These are phyloP conservation scores for Collybiopsis luxurians DNA, from an alignment of 768 basidiomycete genomes.

Conservation along the genomic window DNA sequence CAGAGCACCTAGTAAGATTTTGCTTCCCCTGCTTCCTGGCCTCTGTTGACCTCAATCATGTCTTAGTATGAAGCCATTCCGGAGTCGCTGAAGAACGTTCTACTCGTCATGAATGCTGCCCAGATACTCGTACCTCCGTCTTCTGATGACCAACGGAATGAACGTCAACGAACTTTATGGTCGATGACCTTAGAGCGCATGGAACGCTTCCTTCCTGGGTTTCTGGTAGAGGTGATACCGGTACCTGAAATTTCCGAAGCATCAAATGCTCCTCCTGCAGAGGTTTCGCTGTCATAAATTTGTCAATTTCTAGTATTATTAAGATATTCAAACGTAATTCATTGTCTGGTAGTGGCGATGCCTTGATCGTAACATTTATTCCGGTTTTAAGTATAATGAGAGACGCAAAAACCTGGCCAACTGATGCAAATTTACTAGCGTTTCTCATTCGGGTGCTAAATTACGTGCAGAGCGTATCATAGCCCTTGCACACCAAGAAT, in stretches of 20 bases:
- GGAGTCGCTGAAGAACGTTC: slow-evolving; percentile 94
- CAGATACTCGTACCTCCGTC: slow-evolving; percentile 74
- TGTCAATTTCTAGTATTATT: neutral
- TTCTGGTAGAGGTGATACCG: slow-evolving; percentile 71
- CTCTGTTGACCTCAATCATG: neutral
- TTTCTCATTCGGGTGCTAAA: too few relatives aligned
- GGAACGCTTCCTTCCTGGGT: slow-evolving; percentile 90
- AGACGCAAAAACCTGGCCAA: too few relatives aligned
- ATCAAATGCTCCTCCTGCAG: neutral
- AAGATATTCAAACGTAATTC: too few relatives aligned
- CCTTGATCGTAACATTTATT: too few relatives aligned
- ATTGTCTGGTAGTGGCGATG: too few relatives aligned
- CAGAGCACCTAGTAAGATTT: slow-evolving; percentile 78
- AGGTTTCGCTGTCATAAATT: neutral
- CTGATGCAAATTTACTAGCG: too few relatives aligned
- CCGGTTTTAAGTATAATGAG: too few relatives aligned
- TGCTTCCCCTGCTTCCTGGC: slow-evolving; percentile 1
- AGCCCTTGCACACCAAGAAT: too few relatives aligned
- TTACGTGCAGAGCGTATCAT: too few relatives aligned
- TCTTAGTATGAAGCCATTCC: slow-evolving; percentile 88
- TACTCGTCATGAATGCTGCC: slow-evolving; percentile 94
- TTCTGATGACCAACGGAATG: slow-evolving; percentile 47
- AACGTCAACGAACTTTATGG: slow-evolving; percentile 75
- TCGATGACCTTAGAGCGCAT: slow-evolving; percentile 80
- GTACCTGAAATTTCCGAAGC: slow-evolving; percentile 22